Percentiles rank a stretch among this genome's conserved stretches.
These are phyloP conservation scores for Sphaceloma murrayae DNA, from an alignment of 2,329 filamentous ascomycete species.

Conservation along the genomic window DNA sequence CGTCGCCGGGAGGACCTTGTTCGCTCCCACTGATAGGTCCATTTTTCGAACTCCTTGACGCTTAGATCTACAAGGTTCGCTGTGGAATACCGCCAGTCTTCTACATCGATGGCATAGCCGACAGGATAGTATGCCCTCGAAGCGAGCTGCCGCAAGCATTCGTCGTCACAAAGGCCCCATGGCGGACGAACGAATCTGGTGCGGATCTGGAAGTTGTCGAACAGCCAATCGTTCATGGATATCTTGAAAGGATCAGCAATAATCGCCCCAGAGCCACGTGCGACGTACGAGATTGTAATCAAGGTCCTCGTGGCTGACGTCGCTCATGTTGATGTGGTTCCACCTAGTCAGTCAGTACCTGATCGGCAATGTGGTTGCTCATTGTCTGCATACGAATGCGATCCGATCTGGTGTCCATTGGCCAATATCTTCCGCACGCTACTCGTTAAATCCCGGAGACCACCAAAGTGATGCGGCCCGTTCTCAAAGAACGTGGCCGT, in stretches of 20 bases:
- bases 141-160: neutral
- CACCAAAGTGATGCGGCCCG: conserved; percentile 4
- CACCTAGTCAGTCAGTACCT: neutral
- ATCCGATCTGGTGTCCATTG: neutral
- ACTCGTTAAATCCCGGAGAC: neutral
- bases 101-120: conserved; percentile 1
- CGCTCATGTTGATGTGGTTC: conserved; percentile 5
- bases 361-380: neutral
- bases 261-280: too few species aligned
- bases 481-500: conserved; percentile 8
- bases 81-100: conserved; percentile 1
- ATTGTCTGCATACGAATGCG: neutral
- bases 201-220: conserved; percentile 2
- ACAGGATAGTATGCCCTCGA: neutral
- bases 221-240: conserved; percentile 2
- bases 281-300: neutral
- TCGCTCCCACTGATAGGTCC: conserved; percentile 4
- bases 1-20: neutral
- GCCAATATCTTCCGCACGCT: neutral
- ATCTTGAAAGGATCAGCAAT: neutral
- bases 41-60: conserved; percentile 3
- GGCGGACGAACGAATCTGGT: neutral
- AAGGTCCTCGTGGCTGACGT: neutral
- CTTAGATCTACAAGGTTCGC: neutral
- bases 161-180: conserved; percentile 4